Evolutionary conservation across 345 rosid genomes (phyloP).

Genomic region (Brassica nigra): DNA sequence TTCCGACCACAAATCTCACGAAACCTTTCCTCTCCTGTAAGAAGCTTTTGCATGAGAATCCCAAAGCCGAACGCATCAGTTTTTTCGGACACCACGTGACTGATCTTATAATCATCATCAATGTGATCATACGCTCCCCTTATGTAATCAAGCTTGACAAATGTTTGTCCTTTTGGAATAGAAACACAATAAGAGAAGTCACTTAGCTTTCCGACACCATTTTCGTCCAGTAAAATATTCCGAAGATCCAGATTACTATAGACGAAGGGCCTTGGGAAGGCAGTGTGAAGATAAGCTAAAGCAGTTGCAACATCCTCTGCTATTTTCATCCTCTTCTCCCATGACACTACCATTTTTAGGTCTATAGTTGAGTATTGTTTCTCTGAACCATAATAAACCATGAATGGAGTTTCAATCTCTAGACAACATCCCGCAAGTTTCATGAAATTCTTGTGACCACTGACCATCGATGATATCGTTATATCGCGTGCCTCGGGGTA

Average conservation of each 20-base stretch:
- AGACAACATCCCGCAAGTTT: slow-evolving; percentile 3
- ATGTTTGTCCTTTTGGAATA: slow-evolving; percentile 4
- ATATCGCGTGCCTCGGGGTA: background rate
- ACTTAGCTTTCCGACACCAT: background rate
- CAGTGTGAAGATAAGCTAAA: slow-evolving; percentile 25
- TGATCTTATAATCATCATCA: background rate
- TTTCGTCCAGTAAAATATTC: background rate
- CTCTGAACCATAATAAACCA: slow-evolving; percentile 18
- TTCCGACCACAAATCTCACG: background rate
- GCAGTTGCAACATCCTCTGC: slow-evolving; percentile 2
- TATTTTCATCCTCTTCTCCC: slow-evolving; percentile 4
- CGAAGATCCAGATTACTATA: slow-evolving; percentile 1
- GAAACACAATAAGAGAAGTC: background rate
- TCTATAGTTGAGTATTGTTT: background rate
- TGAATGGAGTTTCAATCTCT: background rate
- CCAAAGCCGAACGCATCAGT: slow-evolving; percentile 9
- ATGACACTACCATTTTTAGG: background rate
- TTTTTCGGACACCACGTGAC: background rate
- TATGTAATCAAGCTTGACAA: background rate
- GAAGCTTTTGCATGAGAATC: slow-evolving; percentile 10
- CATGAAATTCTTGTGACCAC: slow-evolving; percentile 23
- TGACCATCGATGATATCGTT: slow-evolving; percentile 18
- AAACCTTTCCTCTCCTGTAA: background rate
- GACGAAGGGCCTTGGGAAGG: background rate
- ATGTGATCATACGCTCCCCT: background rate